Conservation (phyloP, 495 filamentous ascomycete genomes). For the Bacidia rubella region DNA sequence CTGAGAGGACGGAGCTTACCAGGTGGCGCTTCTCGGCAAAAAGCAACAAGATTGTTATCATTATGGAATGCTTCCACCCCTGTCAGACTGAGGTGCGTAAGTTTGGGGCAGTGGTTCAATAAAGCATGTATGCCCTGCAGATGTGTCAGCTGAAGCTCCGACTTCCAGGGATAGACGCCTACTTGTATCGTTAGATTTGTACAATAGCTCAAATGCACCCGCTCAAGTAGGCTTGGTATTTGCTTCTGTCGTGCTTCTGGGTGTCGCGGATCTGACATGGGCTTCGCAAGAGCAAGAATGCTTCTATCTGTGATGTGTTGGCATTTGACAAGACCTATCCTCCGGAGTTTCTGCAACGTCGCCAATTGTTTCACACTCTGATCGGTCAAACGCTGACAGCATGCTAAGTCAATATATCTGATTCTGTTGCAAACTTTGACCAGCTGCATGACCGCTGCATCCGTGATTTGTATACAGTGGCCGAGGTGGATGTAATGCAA, state of each 20-base stretch:
- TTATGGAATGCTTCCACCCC: conserved; percentile 78
- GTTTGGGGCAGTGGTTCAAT: conserved; percentile 76
- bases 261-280: conserved; percentile 24
- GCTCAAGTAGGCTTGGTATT: conserved; percentile 54
- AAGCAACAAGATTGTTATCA: conserved; percentile 59
- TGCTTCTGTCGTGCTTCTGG: conserved; percentile 26
- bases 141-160: conserved; percentile 16
- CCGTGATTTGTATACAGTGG: conserved; percentile 84
- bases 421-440: conserved; percentile 85
- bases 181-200: conserved; percentile 65
- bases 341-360: conserved; percentile 75
- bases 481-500: conserved; percentile 92
- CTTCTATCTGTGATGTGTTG: conserved; percentile 74
- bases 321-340: conserved; percentile 94
- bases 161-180: conserved; percentile 23
- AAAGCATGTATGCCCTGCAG: conserved; percentile 75
- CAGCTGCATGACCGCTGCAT: conserved; percentile 67
- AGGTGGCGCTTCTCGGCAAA: conserved; percentile 73
- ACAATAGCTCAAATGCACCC: conserved; percentile 97
- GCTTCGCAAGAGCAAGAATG: conserved; percentile 67
- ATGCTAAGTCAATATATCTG: conserved; percentile 92
- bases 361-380: conserved; percentile 73
- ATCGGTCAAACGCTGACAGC: conserved; percentile 84
- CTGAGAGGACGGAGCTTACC: conserved; percentile 30
- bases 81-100: conserved; percentile 92